Evolutionary conservation across 1,284 basidiomycete species (phyloP), one percentile per base, ranked within the genome.

Genomic region (Paramarasmius palmivorus): DNA sequence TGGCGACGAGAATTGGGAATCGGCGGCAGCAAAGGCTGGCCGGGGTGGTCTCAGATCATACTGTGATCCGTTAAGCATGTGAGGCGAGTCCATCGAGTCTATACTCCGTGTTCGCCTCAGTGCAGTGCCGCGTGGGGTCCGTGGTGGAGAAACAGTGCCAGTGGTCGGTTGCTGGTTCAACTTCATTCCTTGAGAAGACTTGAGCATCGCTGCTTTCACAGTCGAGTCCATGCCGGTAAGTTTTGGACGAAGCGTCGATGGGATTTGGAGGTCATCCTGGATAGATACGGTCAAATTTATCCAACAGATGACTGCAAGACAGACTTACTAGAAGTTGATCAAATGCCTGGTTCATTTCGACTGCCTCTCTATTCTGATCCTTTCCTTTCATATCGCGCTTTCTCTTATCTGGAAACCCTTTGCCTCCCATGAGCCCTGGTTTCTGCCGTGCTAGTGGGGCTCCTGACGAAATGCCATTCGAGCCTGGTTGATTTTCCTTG

Each of bases 201-300:
- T 92, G 52, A 95, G 73, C 89, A 95, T 93, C n/a, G 90, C 89
- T 2, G 89, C 89, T 64, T 94, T 94, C 37, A 95, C 92, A 1
- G 85, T 83, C 0, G 84, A 72, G 57, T 92, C 90, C 80, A 95
- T 90, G 20, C 82, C 81, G 37, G 78, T 74, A 4, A 95, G 80
- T 68, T 92, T 92, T 1, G 85, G 84, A 10, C 92, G 81, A 15
- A 93, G 73, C 9, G 82, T 83, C 0, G 81, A 71, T 3, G 92
- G 92, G 35, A 94, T 92, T 71, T 95, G 90, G 42, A 93, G 81
- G 52, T 92, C 88, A 65, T 93, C 88, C 90, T 93, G 62, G 34
- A 34, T 49, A 47, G 50, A 49, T 47, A 9, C 14, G 37, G 32
- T 36, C 52, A 8, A 45, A 34, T 40, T 29, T 6, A 14, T 17